A percentile compares a stretch with the other conserved stretches of the same genome.
Evolutionary conservation across 768 basidiomycete species (phyloP).

Genomic region (Pisolithus albus): DNA sequence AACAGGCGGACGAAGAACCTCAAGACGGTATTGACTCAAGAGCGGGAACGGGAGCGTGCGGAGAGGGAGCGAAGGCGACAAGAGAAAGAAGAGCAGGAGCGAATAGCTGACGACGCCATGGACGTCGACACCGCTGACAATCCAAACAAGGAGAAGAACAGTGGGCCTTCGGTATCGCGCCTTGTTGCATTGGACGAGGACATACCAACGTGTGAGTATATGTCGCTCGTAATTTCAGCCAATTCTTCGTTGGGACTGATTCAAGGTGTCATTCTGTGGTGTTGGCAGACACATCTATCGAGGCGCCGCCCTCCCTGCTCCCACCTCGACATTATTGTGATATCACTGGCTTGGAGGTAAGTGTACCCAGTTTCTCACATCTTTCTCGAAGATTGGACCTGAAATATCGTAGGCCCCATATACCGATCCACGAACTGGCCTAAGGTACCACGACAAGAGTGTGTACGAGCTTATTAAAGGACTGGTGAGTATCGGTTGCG

Average conservation of each 20-base stretch:
- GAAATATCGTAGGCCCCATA: slow-evolving; percentile 56
- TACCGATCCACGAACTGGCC: slow-evolving; percentile 72
- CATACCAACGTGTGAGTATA: slow-evolving; percentile 57
- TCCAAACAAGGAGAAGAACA: slow-evolving; percentile 6
- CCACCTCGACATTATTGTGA: slow-evolving; percentile 78
- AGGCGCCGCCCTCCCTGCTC: slow-evolving; percentile 76
- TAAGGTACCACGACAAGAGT: slow-evolving; percentile 81
- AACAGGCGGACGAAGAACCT: slow-evolving; percentile 73
- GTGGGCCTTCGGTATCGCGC: background rate
- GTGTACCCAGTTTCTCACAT: background rate
- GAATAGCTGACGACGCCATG: slow-evolving; percentile 33
- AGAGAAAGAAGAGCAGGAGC: slow-evolving; percentile 38
- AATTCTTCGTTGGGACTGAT: too few species aligned
- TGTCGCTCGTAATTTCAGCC: background rate
- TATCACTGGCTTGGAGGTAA: slow-evolving; percentile 77
- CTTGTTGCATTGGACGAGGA: slow-evolving; percentile 43
- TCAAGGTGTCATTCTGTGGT: background rate
- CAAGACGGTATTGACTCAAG: slow-evolving; percentile 71
- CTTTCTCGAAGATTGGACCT: background rate
- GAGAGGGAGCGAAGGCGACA: slow-evolving; percentile 54
- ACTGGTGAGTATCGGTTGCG: slow-evolving; percentile 39
- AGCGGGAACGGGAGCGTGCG: slow-evolving; percentile 67
- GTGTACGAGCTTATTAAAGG: slow-evolving; percentile 79
- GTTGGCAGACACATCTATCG: slow-evolving; percentile 63
- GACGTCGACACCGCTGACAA: slow-evolving; percentile 38